phyloP scores from a whole-genome alignment of 345 rosid genomes.

The Acer negundo region DNA sequence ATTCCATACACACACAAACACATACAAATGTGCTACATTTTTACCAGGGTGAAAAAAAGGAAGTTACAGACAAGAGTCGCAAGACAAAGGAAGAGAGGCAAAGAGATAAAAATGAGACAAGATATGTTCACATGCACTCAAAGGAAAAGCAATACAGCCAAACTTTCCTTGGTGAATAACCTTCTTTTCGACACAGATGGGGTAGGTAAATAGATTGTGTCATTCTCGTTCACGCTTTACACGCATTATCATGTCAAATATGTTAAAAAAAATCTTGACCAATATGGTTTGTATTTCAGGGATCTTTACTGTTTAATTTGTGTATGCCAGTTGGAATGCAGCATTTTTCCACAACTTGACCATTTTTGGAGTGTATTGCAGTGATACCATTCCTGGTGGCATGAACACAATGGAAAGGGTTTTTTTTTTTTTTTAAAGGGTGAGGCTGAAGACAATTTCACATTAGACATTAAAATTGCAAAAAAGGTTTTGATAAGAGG shows the following conservation, averaged over 20 bases:
- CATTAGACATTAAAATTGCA: neutral
- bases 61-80: neutral
- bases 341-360: neutral
- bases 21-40: neutral
- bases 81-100: constrained; percentile 1
- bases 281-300: neutral
- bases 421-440: neutral
- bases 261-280: neutral
- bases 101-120: constrained; percentile 17
- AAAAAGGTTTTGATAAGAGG: neutral
- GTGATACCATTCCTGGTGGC: neutral
- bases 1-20: neutral
- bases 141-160: constrained; percentile 11
- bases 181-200: neutral
- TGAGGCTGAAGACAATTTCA: neutral
- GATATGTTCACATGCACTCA: constrained; percentile 22
- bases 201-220: neutral
- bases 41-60: neutral
- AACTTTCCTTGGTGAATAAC: neutral
- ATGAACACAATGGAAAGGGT: neutral
- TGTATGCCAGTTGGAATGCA: neutral
- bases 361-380: neutral
- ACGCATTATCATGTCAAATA: neutral
- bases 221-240: neutral
- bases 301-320: neutral